Base-by-base conservation (phyloP, 1,284 basidiomycete species). In the Microbotryum lychnidis-dioicae region DNA sequence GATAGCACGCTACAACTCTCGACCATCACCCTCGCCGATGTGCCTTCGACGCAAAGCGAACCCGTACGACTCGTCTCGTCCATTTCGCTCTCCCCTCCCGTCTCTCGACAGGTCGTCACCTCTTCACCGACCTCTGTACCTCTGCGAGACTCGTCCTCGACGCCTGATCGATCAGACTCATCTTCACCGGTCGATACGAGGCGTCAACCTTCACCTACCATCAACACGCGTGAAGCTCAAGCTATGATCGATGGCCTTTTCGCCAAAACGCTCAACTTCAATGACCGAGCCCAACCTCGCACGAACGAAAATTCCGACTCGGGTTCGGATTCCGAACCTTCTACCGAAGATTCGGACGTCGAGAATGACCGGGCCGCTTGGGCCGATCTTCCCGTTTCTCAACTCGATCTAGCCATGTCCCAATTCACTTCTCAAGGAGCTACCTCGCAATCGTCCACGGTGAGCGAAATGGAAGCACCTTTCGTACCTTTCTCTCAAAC, bases 161-260 rank as follows among this genome's bases (percentile, higher is more conserved):
- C 33, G n/a, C 55, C 48, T 37, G 16, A 37, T 14, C 4, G 52
- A 6, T 20, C 8, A 23, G 52, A 1, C 16, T 10, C 50, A n/a
- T 25, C 50, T 45, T 44, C 46, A 20, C 27, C 57, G 14, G 12
- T 58, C 48, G 59, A 59, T 21, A 58, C 57, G 6, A 37, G 65
- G 27, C 62, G 69, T 2, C 81, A 83, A 69, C 82, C 84, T 9
- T 84, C 86, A 0, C 84, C 87, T 6, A 91, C 88, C 0, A 84
- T 90, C 65, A 89, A 89, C 72, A 91, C 88, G 50, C 91, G 91
- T 74, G 88, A 90, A 66, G 92, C 92, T 4, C 90, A 90, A 77
- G 86, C 85, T 61, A 89, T 96, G 84, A 93, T 91, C 74, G 93
- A 89, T 87, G 0, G 81, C 82, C 63, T 67, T 33, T 61, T 70